Evolutionary conservation across 139 green algal species (phyloP).

Genomic region (Micromonas pusilla): DNA sequence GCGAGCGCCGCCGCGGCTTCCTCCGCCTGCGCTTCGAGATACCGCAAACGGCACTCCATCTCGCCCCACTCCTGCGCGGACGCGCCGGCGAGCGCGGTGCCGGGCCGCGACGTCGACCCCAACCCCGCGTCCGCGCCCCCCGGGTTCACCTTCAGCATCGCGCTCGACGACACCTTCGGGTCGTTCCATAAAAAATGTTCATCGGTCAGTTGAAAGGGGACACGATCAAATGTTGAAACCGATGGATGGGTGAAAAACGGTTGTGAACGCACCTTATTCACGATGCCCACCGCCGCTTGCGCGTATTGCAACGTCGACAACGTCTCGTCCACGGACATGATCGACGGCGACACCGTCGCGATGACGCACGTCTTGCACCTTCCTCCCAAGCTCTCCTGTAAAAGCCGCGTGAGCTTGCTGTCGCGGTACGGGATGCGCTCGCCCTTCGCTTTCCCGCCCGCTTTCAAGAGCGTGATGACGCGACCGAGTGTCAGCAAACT

Average conservation of each 20-base stretch:
- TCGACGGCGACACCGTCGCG: constrained; percentile 27
- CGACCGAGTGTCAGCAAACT: constrained; percentile 25
- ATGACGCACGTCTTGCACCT: constrained; percentile 34
- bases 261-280: constrained; percentile 17
- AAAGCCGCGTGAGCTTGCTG: constrained; percentile 35
- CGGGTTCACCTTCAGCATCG: neutral
- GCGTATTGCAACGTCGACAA: constrained; percentile 33
- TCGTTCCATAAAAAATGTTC: too few relatives aligned
- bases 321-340: constrained; percentile 23
- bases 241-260: too few relatives aligned
- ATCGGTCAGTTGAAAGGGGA: too few relatives aligned
- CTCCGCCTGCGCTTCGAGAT: constrained; percentile 26
- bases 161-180: too few relatives aligned
- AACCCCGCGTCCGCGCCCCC: too few relatives aligned
- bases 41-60: constrained; percentile 18
- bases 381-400: constrained; percentile 27
- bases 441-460: constrained; percentile 8
- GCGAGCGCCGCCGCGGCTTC: constrained; percentile 21
- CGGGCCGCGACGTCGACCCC: too few relatives aligned
- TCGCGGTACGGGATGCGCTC: constrained; percentile 36
- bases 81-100: neutral
- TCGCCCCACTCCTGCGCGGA: constrained; percentile 6
- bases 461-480: constrained; percentile 28
- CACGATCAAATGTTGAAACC: too few relatives aligned
- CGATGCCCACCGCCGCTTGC: constrained; percentile 25